phyloP scores from a whole-genome alignment of 2,329 filamentous ascomycete species.

The Pseudogymnoascus sp. region DNA sequence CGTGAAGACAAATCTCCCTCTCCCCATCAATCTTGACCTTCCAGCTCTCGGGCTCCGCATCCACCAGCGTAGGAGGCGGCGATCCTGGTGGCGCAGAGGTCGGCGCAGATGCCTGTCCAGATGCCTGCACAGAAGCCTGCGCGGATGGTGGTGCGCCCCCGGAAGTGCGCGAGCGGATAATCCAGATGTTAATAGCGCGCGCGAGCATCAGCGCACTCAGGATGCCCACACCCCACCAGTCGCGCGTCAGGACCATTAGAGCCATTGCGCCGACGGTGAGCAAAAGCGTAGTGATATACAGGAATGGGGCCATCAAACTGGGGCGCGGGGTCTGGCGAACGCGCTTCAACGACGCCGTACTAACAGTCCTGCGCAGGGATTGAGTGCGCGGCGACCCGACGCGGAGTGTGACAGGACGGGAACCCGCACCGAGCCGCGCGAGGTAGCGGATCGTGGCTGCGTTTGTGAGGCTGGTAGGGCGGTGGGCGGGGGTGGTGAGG shows the following conservation, averaged over 20 bases:
- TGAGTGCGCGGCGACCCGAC: conserved; percentile 36
- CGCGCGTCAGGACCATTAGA: conserved; percentile 42
- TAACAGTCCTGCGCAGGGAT: background rate
- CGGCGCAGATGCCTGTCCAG: background rate
- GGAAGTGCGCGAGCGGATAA: conserved; percentile 46
- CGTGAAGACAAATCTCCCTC: conserved; percentile 47
- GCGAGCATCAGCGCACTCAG: conserved; percentile 46
- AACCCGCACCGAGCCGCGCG: conserved; percentile 50
- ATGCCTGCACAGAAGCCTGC: no score
- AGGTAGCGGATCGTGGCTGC: conserved; percentile 49
- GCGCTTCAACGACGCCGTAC: background rate
- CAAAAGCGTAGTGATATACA: conserved; percentile 44
- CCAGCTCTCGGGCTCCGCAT: background rate
- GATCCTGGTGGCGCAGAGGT: background rate
- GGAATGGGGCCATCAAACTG: conserved; percentile 40
- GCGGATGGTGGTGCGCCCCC: conserved; percentile 17
- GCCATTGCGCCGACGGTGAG: conserved; percentile 41
- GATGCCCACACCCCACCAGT: conserved; percentile 47
- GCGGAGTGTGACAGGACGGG: conserved; percentile 45
- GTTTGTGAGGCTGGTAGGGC: conserved; percentile 37
- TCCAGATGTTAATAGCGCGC: conserved; percentile 50
- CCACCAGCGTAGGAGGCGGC: background rate
- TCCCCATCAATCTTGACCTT: conserved; percentile 47
- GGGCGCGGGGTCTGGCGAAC: background rate
- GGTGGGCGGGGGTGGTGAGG: background rate